These are phyloP conservation scores for Massarina eburnea DNA, from an alignment of 2,329 filamentous ascomycete genomes.

Conservation along the genomic window DNA sequence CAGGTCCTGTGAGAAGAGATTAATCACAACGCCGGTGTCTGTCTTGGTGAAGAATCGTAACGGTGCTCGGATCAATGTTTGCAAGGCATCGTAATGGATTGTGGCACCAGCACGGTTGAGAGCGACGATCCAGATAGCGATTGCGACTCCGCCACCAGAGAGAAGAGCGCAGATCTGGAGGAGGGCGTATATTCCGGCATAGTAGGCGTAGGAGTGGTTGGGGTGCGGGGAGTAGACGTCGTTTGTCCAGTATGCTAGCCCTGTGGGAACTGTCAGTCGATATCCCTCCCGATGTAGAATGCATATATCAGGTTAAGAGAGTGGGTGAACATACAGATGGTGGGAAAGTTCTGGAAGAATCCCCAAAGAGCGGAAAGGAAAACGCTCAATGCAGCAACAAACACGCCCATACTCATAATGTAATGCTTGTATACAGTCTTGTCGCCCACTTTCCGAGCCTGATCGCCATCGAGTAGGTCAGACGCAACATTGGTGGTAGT, in stretches of 20 bases:
- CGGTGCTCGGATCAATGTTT: conserved; percentile 16
- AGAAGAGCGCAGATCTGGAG: conserved; percentile 9
- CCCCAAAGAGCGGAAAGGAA: conserved; percentile 11
- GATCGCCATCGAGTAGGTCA: no score
- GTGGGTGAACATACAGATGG: conserved; percentile 11
- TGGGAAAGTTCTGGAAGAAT: conserved; percentile 15
- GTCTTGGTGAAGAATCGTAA: conserved; percentile 15
- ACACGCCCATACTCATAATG: conserved; percentile 10
- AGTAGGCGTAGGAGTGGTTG: conserved; percentile 9
- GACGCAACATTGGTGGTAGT: background rate
- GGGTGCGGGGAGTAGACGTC: conserved; percentile 5
- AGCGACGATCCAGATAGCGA: conserved; percentile 37
- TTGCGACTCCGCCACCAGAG: conserved; percentile 10
- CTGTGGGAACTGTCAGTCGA: background rate
- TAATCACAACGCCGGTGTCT: conserved; percentile 16
- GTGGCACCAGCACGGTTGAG: conserved; percentile 35
- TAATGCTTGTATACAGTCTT: conserved; percentile 16
- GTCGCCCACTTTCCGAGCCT: conserved; percentile 12
- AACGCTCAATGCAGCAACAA: background rate
- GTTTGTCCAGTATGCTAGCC: conserved; percentile 15
- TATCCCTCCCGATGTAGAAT: background rate
- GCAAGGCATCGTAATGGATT: conserved; percentile 49
- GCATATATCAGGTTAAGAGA: background rate
- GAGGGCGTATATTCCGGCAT: conserved; percentile 14
- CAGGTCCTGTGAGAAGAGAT: conserved; percentile 42